Base-by-base conservation (phyloP, 768 basidiomycete genomes). In the Russula sp. region DNA sequence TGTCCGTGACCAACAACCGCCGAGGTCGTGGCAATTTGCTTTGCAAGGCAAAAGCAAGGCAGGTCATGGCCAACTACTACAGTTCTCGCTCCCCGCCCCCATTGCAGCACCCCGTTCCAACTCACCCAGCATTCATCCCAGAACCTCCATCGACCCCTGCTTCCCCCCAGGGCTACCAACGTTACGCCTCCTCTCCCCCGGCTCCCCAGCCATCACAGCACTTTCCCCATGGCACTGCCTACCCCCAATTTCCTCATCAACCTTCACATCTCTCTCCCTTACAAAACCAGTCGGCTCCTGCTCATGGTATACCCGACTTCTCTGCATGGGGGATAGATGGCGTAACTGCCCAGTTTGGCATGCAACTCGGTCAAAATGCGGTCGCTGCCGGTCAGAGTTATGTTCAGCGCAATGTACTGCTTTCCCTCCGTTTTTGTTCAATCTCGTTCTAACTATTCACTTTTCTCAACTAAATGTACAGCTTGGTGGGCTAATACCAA, bases 371-470 rank as follows among this genome's bases (percentile, higher is more conserved):
- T 4, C 85, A 86, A 65, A 90, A 83, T 63, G 96, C 96, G 0
- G 88, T 98, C 2, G 86, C 87, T 7, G 96, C 93, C 0, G 96
- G 97, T 0, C 93, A 96, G 72, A 91, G 94, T 52, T 98, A 98
- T 66, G 88, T 99, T 50, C 91, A 94, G 74, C 88, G 88, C 73
- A 98, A 98, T 72, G 92, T 96, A 65, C 64, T 86, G 18, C 42
- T 43, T 45, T 18, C 2, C 45, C 77, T 58, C 20, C 22, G 29
- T 51, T 16, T 58, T 35, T 54, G 7, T 22, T 60, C 36, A 1
- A 1, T 51, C 22, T 54, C 22, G 29, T 59, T 34, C n/a, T 29
- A 58, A 38, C 16, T 16, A 5, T 32, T 8, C 16, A 18, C 38
- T 35, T 10, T 10, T 53, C 25, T 65, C 45, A 63, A 60, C 55